Evolutionary conservation across 2,329 filamentous ascomycete species (phyloP).

Genomic region (Phialemonium atrogriseum): DNA sequence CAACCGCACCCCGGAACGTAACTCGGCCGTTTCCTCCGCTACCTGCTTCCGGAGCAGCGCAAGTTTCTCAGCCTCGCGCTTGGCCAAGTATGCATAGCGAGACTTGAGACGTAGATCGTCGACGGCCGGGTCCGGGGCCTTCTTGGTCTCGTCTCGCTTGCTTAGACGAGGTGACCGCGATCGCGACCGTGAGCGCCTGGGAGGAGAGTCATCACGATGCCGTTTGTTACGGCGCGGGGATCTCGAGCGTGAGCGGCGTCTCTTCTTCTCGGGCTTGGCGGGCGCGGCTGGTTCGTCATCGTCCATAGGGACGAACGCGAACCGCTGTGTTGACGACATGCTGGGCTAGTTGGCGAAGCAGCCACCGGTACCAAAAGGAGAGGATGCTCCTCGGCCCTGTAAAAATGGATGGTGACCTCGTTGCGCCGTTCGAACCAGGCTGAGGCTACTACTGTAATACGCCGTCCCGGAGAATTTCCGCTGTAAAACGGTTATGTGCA

Average conservation of each 20-base stretch:
- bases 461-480: no score
- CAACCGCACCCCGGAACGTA: conserved; percentile 66
- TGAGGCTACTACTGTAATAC: no score
- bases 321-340: conserved; percentile 43
- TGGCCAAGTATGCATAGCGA: conserved; percentile 87
- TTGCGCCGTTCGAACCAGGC: no score
- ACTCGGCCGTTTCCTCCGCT: conserved; percentile 74
- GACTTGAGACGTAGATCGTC: conserved; percentile 75
- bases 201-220: conserved; percentile 18
- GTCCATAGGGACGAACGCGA: conserved; percentile 61
- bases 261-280: conserved; percentile 28
- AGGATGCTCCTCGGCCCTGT: no score
- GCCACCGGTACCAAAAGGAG: no score
- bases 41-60: conserved; percentile 86
- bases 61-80: conserved; percentile 79
- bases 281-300: conserved; percentile 48
- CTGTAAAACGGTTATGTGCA: no score
- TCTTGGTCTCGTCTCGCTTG: conserved; percentile 47
- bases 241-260: conserved; percentile 18
- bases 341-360: no score
- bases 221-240: conserved; percentile 23
- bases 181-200: conserved; percentile 22
- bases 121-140: conserved; percentile 62
- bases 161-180: conserved; percentile 19
- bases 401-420: no score